phyloP scores from a whole-genome alignment of 345 rosid species.

The Capsella bursapastoris region DNA sequence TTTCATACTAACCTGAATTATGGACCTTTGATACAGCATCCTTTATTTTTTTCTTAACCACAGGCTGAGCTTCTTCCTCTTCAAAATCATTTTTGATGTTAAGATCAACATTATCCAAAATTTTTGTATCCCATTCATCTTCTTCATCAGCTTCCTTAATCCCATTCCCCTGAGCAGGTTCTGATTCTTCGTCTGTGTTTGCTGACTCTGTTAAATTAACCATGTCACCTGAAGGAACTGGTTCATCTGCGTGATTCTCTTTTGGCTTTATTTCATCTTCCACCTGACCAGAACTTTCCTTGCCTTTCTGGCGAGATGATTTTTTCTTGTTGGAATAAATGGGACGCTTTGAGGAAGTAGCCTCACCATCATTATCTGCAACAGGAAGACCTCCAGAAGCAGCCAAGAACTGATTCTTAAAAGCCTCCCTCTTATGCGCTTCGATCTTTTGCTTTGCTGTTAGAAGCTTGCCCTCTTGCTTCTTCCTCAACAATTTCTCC shows the following conservation, averaged over 20 bases:
- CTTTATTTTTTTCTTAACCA: slow-evolving; percentile 60
- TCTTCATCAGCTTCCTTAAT: slow-evolving; percentile 79
- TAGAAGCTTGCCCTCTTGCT: slow-evolving; percentile 85
- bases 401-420: slow-evolving; percentile 81
- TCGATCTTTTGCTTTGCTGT: slow-evolving; percentile 92
- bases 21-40: slow-evolving; percentile 44
- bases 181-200: slow-evolving; percentile 54
- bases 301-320: slow-evolving; percentile 61
- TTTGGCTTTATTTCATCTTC: slow-evolving; percentile 54
- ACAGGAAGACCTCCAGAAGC: slow-evolving; percentile 53
- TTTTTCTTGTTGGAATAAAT: slow-evolving; percentile 81
- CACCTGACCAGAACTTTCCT: slow-evolving; percentile 54
- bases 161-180: slow-evolving; percentile 58
- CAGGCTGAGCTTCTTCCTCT: slow-evolving; percentile 65
- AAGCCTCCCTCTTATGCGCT: slow-evolving; percentile 83
- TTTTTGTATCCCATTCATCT: slow-evolving; percentile 96
- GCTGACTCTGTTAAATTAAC: slow-evolving; percentile 51
- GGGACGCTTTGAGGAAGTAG: slow-evolving; percentile 69
- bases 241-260: slow-evolving; percentile 52
- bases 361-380: slow-evolving; percentile 57
- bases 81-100: slow-evolving; percentile 83
- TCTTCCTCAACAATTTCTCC: slow-evolving; percentile 85
- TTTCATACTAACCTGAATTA: slow-evolving; percentile 50
- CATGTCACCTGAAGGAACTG: slow-evolving; percentile 48
- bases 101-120: slow-evolving; percentile 90